phyloP scores from a whole-genome alignment of 495 filamentous ascomycete species.

The Penicillium alfredii region DNA sequence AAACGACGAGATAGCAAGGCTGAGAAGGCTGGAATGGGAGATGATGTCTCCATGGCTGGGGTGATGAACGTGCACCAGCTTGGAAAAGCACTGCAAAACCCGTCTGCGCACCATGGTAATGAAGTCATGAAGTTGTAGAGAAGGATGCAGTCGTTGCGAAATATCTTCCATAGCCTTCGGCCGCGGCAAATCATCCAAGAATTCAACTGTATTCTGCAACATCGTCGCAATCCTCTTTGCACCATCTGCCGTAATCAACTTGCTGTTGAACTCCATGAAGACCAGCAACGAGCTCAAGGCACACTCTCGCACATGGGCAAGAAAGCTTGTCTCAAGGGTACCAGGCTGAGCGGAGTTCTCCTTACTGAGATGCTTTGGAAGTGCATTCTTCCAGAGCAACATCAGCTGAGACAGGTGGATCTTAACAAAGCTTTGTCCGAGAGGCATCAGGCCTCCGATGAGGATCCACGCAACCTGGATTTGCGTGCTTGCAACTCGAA shows the following conservation, averaged over 20 bases:
- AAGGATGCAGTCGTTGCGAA: slow-evolving; percentile 73
- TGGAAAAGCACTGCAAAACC: slow-evolving; percentile 90
- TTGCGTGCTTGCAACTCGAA: slow-evolving; percentile 87
- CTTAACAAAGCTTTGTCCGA: slow-evolving; percentile 98
- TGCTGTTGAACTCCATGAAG: slow-evolving; percentile 91
- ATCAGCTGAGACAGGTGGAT: slow-evolving; percentile 94
- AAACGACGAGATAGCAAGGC: slow-evolving; percentile 86
- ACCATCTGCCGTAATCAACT: slow-evolving; percentile 86
- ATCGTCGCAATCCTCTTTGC: slow-evolving; percentile 88
- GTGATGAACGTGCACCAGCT: slow-evolving; percentile 80
- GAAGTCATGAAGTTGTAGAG: slow-evolving; percentile 84
- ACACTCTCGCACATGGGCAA: slow-evolving; percentile 93
- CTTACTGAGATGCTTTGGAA: slow-evolving; percentile 87
- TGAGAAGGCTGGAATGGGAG: slow-evolving; percentile 86
- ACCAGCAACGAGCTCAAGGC: slow-evolving; percentile 84
- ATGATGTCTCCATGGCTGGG: slow-evolving; percentile 74
- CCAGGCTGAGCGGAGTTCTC: slow-evolving; percentile 79
- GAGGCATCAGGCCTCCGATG: slow-evolving; percentile 91
- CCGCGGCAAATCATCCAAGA: slow-evolving; percentile 71
- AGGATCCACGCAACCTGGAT: slow-evolving; percentile 98
- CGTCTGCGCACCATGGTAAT: slow-evolving; percentile 89
- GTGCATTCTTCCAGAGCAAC: slow-evolving; percentile 94
- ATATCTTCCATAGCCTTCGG: slow-evolving; percentile 89
- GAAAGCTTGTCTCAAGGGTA: slow-evolving; percentile 80
- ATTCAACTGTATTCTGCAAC: slow-evolving; percentile 92